These are phyloP conservation scores for Lolium perenne DNA, from an alignment of 176 grass and related monocot species.

Conservation along the genomic window DNA sequence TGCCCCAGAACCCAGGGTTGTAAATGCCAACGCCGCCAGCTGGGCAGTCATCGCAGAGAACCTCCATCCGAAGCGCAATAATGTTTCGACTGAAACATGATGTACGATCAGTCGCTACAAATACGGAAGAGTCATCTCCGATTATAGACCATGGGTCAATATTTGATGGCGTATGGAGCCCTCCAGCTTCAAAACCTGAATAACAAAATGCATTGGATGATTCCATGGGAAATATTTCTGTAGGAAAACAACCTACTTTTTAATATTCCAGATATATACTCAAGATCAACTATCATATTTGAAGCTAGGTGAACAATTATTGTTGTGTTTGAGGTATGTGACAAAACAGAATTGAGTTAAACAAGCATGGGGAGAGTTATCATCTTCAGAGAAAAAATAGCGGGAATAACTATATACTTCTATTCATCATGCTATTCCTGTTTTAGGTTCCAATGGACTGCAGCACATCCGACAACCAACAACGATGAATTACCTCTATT, in stretches of 20 bases:
- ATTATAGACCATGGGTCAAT: conserved; percentile 82
- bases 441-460: neutral
- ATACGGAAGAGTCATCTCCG: conserved; percentile 67
- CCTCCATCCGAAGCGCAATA: conserved; percentile 85
- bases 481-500: conserved; percentile 76
- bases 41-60: conserved; percentile 75
- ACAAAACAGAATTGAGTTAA: neutral
- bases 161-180: conserved; percentile 83
- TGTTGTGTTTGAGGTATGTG: neutral
- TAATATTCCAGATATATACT: neutral
- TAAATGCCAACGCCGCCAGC: conserved; percentile 84
- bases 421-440: neutral
- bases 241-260: neutral
- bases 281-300: neutral
- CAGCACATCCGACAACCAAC: neutral
- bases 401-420: neutral
- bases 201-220: neutral
- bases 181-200: conserved; percentile 95
- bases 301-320: neutral
- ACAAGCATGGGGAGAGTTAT: neutral
- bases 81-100: conserved; percentile 80
- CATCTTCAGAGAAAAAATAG: neutral
- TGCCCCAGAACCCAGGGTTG: conserved; percentile 97
- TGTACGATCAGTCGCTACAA: conserved; percentile 64
- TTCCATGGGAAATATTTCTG: neutral